phyloP scores from a whole-genome alignment of 257 asterid species.

The Fraxinus americana region DNA sequence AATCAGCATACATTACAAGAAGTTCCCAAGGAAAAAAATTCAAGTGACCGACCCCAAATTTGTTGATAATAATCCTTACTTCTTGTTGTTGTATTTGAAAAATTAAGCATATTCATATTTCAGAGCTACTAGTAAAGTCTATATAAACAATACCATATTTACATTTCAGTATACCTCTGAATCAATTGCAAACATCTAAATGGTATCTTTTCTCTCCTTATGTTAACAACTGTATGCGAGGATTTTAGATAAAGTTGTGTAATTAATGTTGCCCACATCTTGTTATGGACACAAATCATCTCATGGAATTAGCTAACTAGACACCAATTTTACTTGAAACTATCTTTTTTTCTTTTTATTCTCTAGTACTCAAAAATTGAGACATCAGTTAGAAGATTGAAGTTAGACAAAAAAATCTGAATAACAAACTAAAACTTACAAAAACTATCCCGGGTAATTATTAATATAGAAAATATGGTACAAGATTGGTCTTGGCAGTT shows the following conservation, averaged over 20 bases:
- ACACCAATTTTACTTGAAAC: not conserved
- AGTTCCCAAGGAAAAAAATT: not conserved
- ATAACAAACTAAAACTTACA: not conserved
- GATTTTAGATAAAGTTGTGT: not conserved
- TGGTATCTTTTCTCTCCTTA: not conserved
- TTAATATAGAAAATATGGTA: not conserved
- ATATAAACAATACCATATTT: too few relatives aligned
- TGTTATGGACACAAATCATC: not conserved
- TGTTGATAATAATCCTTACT: not conserved
- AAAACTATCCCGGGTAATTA: not conserved
- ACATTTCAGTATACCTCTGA: not conserved
- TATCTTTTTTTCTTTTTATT: not conserved
- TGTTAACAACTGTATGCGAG: not conserved
- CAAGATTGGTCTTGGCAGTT: not conserved
- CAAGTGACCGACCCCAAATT: not conserved
- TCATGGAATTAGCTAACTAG: not conserved
- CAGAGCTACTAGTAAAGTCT: too few relatives aligned
- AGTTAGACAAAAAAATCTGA: not conserved
- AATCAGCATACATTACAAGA: slow-evolving; percentile 3
- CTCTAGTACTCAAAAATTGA: not conserved
- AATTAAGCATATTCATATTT: not conserved
- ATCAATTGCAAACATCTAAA: not conserved
- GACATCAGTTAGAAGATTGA: not conserved
- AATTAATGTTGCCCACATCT: not conserved
- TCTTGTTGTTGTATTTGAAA: not conserved